A percentile compares a stretch with the other conserved stretches of the same genome.
phyloP scores from a whole-genome alignment of 2,329 filamentous ascomycete genomes.

The Cucurbitaria berberidis region DNA sequence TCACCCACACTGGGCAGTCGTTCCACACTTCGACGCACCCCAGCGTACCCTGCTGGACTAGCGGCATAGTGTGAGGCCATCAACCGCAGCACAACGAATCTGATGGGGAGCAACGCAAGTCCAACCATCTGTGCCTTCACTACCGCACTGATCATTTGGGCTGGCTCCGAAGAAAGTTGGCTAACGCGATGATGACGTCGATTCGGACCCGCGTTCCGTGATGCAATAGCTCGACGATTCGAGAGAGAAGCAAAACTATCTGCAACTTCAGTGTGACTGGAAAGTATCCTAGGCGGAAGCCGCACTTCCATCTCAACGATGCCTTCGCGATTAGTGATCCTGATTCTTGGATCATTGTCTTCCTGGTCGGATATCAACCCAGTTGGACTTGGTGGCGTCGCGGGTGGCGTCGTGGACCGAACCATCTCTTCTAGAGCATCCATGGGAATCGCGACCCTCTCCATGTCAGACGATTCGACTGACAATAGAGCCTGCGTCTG shows the following conservation, averaged over 20 bases:
- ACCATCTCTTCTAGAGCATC: constrained; percentile 14
- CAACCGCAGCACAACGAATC: constrained; percentile 36
- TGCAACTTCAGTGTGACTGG: constrained; percentile 34
- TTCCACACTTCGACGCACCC: constrained; percentile 15
- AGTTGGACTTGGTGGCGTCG: constrained; percentile 35
- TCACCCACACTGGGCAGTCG: constrained; percentile 12
- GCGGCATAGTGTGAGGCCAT: constrained; percentile 41
- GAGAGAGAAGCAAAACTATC: constrained; percentile 15
- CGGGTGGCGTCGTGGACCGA: constrained; percentile 32
- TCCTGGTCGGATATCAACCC: constrained; percentile 27
- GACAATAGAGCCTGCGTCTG: constrained; percentile 7
- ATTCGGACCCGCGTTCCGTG: constrained; percentile 8
- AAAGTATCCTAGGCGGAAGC: constrained; percentile 41
- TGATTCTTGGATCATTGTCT: constrained; percentile 44
- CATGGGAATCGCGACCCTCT: constrained; percentile 15
- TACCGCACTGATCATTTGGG: constrained; percentile 41
- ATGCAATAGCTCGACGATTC: constrained; percentile 9
- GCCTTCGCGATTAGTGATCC: constrained; percentile 48
- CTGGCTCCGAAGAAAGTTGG: constrained; percentile 42
- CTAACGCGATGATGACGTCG: constrained; percentile 42
- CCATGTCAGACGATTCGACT: constrained; percentile 6
- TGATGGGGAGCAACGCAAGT: constrained; percentile 40
- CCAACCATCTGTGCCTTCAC: constrained; percentile 41
- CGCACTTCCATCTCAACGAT: constrained; percentile 50
- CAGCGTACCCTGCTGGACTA: constrained; percentile 7